Base-by-base conservation (phyloP, 805 yeast species). In the Starmera pachycereana region DNA sequence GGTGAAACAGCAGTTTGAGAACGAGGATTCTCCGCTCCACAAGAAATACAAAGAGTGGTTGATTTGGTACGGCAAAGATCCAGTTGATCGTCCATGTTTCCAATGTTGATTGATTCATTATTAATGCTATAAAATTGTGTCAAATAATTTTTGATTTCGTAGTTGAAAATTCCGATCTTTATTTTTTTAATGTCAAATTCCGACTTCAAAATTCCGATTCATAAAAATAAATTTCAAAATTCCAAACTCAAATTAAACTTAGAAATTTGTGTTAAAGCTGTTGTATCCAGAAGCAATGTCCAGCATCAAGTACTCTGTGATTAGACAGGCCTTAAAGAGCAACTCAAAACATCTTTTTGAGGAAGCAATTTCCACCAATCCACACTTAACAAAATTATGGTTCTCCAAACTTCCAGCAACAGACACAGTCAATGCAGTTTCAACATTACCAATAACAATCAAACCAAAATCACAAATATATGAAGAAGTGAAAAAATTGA, bases 51-150 rank as follows among this genome's bases (percentile, higher is more conserved):
- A 54, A 10, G 72, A 64, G 5, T 84, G 92, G 92, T 58, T 66
- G 8, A 58, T 79, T 2, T 71, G 78, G 76, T 84, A 74, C 47
- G 84, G 81, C 0, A 70, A 68, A 35, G 94, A 84, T 55, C 72
- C 74, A 2, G 67, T 84, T 7, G 88, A 81, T 47, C 65, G 58
- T 42, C 76, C 78, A 6, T 69, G 79, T 58, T 37, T 48, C 9
- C 51, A 48, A 33, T 27, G 49, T 16, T 54, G 14, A 29, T 22
- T 22, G 25, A 6, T 22, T 4, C 7, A 7, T 22, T 22, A 6
- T 22, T 22, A 22, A 22, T 22, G 25, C 7, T 22, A 22, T 22
- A 22, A 22, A 22, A 22, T 6, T 22, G 25, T 22, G 25, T 22
- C 25, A 22, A 22, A 22, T 6, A 4, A 22, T 6, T 22, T 22